These are phyloP conservation scores for Protomyces macrosporus DNA, from an alignment of 1,139 yeast genomes.

Conservation along the genomic window DNA sequence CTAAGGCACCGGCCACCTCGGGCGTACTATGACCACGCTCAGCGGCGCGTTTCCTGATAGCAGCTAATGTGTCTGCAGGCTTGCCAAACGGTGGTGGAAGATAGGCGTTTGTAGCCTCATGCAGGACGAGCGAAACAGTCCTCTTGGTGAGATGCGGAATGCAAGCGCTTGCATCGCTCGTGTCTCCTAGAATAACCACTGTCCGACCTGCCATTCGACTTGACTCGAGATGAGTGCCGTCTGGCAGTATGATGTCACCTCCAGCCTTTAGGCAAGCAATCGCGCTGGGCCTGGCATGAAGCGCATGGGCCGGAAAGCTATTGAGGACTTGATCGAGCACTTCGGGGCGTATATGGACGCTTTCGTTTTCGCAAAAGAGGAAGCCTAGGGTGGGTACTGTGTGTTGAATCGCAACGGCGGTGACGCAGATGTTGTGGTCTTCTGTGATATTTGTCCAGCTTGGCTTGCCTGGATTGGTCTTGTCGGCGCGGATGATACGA, in stretches of 20 bases:
- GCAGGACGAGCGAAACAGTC: constrained; percentile 12
- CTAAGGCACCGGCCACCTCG: constrained; percentile 25
- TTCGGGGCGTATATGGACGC: not conserved
- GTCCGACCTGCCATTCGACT: constrained; percentile 3
- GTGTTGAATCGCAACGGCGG: constrained; percentile 18
- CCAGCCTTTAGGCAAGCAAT: constrained; percentile 12
- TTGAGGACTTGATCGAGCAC: not conserved
- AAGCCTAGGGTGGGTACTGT: constrained; percentile 18
- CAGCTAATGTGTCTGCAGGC: not conserved
- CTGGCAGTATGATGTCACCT: not conserved
- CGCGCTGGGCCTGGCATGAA: not conserved
- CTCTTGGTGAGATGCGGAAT: not conserved
- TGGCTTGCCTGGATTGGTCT: not conserved
- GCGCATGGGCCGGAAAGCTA: not conserved
- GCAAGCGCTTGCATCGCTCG: constrained; percentile 11
- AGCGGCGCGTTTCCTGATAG: constrained; percentile 4
- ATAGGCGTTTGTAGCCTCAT: constrained; percentile 25
- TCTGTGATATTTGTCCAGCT: constrained; percentile 2
- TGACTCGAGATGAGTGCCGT: not conserved
- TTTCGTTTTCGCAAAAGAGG: constrained; percentile 9
- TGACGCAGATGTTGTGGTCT: constrained; percentile 4
- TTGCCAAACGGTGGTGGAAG: constrained; percentile 10
- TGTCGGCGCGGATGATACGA: not conserved
- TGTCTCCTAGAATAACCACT: constrained; percentile 21
- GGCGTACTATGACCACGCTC: constrained; percentile 25